Base-by-base conservation (phyloP, 805 yeast species). In the Wickerhamiella spandovensis region DNA sequence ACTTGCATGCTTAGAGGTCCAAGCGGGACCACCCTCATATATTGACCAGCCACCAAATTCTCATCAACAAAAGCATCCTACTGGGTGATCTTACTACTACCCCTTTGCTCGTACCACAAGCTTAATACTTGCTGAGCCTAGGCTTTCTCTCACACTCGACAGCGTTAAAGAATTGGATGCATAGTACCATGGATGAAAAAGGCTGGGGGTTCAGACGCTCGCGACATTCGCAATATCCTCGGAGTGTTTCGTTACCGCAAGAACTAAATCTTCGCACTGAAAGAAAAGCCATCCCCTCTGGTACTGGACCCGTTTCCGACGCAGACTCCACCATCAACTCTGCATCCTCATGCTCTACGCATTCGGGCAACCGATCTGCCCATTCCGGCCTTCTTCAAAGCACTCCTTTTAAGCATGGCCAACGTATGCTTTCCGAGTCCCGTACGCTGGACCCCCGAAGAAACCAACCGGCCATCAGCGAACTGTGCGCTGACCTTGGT, bases 401-500 rank as follows among this genome's bases (percentile, higher is more conserved):
- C 12, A 28, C 32, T 15, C 32, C 32, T 28, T 28, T 28, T 6
- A 46, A 46, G 21, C 22, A 23, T 18, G 48, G 48, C 20, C 44
- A 37, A 37, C 48, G 48, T 3, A n/a, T 46, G 24, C 38, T 46
- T 1, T 46, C 48, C 23, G 48, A 46, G 24, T 18, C 38, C 8
- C 44, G 42, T 7, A 37, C 48, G 3, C 32, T 46, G 21, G 13
- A 17, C 24, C 44, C 43, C 24, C 41, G 28, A 15, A 21, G 39
- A n/a, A 32, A 32, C 42, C 39, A 24, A 6, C 28, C 35, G 21
- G 53, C 50, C 3, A 44, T 51, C 35, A 43, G 43, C 24, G 53
- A 51, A n/a, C 43, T 51, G 2, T 51, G 53, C 32, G 53, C 51
- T 8, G 53, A 51, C 25, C 43, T 51, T 22, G 49, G 37, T 15